These are phyloP conservation scores for Canariomyces notabilis DNA, from an alignment of 2,329 filamentous ascomycete genomes.

Conservation along the genomic window DNA sequence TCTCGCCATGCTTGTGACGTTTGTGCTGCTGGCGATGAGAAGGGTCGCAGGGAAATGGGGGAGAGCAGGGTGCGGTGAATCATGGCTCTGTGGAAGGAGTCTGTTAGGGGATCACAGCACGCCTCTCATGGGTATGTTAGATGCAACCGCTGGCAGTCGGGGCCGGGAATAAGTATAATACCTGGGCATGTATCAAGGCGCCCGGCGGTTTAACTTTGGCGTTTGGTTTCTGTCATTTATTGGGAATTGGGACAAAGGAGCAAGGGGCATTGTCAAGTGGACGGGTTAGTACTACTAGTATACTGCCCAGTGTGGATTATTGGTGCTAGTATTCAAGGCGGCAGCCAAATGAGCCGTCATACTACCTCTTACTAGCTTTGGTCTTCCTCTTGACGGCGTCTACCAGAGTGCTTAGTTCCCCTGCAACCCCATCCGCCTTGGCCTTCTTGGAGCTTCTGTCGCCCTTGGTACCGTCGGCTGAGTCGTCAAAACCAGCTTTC, in stretches of 20 bases:
- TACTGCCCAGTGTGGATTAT: no score
- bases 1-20: neutral
- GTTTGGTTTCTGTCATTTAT: no score
- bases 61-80: neutral
- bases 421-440: constrained; percentile 14
- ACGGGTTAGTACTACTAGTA: neutral
- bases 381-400: constrained; percentile 25
- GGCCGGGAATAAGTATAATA: no score
- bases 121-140: neutral
- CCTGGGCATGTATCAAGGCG: no score
- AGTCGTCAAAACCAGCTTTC: constrained; percentile 34
- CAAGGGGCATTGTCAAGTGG: no score
- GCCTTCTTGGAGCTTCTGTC: constrained; percentile 21
- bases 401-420: constrained; percentile 23
- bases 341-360: neutral
- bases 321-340: neutral
- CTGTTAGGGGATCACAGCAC: neutral
- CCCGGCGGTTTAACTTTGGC: no score
- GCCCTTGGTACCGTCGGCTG: constrained; percentile 1
- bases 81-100: neutral
- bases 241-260: no score
- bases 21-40: neutral
- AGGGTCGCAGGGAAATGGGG: neutral
- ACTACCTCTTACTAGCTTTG: constrained; percentile 18
- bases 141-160: no score